Evolutionary conservation across 108 stramenopile species (phyloP), one percentile per base, ranked within the genome.

Genomic region (Ochromonas danica): DNA sequence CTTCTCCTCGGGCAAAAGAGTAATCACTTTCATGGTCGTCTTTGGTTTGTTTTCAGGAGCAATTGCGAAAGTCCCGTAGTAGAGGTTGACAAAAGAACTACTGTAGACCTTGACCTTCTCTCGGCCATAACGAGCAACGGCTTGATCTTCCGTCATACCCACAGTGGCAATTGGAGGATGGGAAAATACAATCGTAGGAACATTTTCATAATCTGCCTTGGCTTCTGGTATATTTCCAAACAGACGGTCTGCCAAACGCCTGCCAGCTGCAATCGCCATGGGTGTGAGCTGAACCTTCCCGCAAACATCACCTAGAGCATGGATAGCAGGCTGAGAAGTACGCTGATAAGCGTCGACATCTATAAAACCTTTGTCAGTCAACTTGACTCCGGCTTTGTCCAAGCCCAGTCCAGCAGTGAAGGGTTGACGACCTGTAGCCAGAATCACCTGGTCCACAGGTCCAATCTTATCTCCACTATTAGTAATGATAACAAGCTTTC

Each of bases 261-360:
- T 80, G 2, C 92, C 92, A 42, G 90, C 91, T 62, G 88, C 90
- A 63, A 94, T 91, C 27, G 97, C 97, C 89, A 95, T 93, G 51
- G 97, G 97, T 1, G 97, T 98, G 3, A 98, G 84, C 81, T 93
- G 92, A 62, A 94, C 90, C 31, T 71, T 67, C 6, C 93, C 93
- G 77, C 86, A 87, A 0, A 95, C 95, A 85, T 98, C 97, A 0
- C 97, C 96, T 43, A 98, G 39, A 14, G 97, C 95, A 80, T 86
- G 94, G 31, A 98, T 88, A 61, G 87, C 87, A 0, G 84, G 83
- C 1, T 87, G 89, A 71, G 84, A 86, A 0, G 97, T 97, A 72
- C 92, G 89, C 84, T 91, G 89, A 60, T 85, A 93, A 0, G 92
- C 95, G 84, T 98, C 93, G 1, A 90, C 92, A 36, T 82, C 25